A percentile compares a stretch with the other conserved stretches of the same genome.
These are phyloP conservation scores for Elsinoe perseae DNA, from an alignment of 2,329 filamentous ascomycete species.

Conservation along the genomic window DNA sequence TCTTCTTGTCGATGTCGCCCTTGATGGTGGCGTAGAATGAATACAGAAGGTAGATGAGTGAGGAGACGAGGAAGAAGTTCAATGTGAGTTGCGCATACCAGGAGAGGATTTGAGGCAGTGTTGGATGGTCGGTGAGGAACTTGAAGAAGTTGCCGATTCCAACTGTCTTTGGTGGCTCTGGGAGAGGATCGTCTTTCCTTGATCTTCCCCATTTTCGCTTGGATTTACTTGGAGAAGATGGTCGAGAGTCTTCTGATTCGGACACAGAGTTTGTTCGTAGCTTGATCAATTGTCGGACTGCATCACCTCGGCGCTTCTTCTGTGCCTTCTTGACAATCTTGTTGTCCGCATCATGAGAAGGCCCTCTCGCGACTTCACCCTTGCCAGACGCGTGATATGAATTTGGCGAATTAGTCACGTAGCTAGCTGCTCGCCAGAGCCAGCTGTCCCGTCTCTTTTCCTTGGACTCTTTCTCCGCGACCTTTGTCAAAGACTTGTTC, in stretches of 20 bases:
- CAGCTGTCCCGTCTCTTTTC: conserved; percentile 14
- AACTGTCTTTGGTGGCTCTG: conserved; percentile 26
- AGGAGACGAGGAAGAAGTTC: conserved; percentile 54
- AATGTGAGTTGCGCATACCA: conserved; percentile 60
- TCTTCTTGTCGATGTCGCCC: conserved; percentile 65
- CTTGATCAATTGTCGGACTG: conserved; percentile 23
- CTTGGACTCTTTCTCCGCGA: conserved; percentile 30
- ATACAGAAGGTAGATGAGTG: conserved; percentile 59
- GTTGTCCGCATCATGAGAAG: conserved; percentile 27
- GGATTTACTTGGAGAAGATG: conserved; percentile 13
- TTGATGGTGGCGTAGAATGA: conserved; percentile 62
- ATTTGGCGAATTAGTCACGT: background rate
- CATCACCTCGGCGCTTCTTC: conserved; percentile 25
- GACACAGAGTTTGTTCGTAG: conserved; percentile 28
- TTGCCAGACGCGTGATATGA: conserved; percentile 28
- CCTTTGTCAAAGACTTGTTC: conserved; percentile 20
- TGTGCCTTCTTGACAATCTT: conserved; percentile 34
- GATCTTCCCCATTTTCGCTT: conserved; percentile 10
- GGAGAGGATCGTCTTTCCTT: conserved; percentile 10
- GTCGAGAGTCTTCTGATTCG: conserved; percentile 21
- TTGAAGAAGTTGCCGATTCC: conserved; percentile 44
- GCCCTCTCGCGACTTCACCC: conserved; percentile 29
- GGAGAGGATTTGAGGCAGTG: conserved; percentile 57
- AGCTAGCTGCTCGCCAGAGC: conserved; percentile 3
- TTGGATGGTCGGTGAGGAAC: conserved; percentile 57